Evolutionary conservation across 23 red algal species (phyloP), one percentile per base, ranked within the genome.

Genomic region (Pyropia haitanensis): DNA sequence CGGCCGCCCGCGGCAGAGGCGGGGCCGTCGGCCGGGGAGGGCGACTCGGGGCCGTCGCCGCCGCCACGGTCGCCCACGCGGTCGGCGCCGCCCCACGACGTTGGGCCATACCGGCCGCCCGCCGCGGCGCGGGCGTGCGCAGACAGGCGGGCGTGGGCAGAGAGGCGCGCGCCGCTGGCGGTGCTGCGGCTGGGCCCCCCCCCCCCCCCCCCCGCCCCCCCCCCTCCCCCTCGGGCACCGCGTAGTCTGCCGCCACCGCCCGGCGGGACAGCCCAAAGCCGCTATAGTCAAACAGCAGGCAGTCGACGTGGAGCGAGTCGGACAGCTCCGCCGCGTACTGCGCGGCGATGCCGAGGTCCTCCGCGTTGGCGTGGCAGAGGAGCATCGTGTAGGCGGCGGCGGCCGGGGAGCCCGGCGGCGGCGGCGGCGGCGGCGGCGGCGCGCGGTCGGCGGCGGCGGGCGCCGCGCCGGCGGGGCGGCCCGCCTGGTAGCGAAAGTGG

Each of bases 231-330:
- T 46, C 39, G 39, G 39, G 39, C 39, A 9, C 39, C 30, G 2
- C 30, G 8, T 46, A 46, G 39, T 46, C 39, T 7, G 7, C 39
- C 39, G 39, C 5, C 10, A 3, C 27, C 14, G 67, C 53, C 1
- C 61, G 75, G n/a, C 68, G 61, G 17, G 85, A 89, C 10, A 95
- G 66, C 31, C 89, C 89, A 65, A 87, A 95, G 5, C 89, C 89
- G 17, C 80, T 87, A 24, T 95, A 95, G 56, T 95, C 89, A 67
- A 82, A 95, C 32, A 70, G 64, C 18, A 95, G 23, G 1, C 67
- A 80, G 28, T 80, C 69, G 20, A 83, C 79, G 48, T 77, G 69
- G 3, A 95, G 64, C 34, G 57, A 46, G 16, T 49, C 67, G 14
- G 69, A 71, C 31, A 95, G 59, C 49, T 67, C 65, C 22, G 63